Evolutionary conservation across 1,139 yeast genomes (phyloP).

Genomic region (Spathaspora sp.): DNA sequence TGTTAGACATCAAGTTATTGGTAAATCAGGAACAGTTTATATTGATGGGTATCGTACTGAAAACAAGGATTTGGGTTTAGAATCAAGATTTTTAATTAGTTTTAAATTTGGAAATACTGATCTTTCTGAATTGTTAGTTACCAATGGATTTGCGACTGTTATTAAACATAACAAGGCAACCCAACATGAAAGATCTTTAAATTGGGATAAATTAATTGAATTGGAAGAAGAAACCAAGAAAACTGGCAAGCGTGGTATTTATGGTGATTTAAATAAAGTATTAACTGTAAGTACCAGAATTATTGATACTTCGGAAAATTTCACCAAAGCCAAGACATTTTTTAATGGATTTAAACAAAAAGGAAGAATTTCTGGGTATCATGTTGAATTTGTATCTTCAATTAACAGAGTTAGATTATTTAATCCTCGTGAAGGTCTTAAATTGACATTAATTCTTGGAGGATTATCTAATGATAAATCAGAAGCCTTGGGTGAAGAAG

Average conservation of each 20-base stretch:
- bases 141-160: constrained; percentile 74
- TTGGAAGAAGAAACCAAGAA: constrained; percentile 62
- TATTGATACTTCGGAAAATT: constrained; percentile 79
- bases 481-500: constrained; percentile 49
- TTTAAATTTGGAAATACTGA: constrained; percentile 52
- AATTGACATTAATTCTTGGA: constrained; percentile 70
- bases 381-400: constrained; percentile 68
- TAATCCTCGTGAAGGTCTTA: constrained; percentile 71
- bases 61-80: constrained; percentile 55
- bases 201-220: constrained; percentile 78
- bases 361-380: constrained; percentile 54
- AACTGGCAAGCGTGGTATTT: constrained; percentile 59
- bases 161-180: constrained; percentile 76
- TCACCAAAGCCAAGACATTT: constrained; percentile 71
- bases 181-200: constrained; percentile 62
- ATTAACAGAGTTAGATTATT: constrained; percentile 66
- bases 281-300: constrained; percentile 54
- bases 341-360: constrained; percentile 69
- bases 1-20: constrained; percentile 66
- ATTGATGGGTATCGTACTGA: constrained; percentile 70
- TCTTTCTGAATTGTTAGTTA: constrained; percentile 61
- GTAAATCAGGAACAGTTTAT: constrained; percentile 59
- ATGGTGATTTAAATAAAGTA: constrained; percentile 48
- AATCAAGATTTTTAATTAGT: constrained; percentile 65
- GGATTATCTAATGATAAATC: constrained; percentile 60